Conservation (phyloP, 1,284 basidiomycete genomes). For the Pseudozyma tsukubaensis region DNA sequence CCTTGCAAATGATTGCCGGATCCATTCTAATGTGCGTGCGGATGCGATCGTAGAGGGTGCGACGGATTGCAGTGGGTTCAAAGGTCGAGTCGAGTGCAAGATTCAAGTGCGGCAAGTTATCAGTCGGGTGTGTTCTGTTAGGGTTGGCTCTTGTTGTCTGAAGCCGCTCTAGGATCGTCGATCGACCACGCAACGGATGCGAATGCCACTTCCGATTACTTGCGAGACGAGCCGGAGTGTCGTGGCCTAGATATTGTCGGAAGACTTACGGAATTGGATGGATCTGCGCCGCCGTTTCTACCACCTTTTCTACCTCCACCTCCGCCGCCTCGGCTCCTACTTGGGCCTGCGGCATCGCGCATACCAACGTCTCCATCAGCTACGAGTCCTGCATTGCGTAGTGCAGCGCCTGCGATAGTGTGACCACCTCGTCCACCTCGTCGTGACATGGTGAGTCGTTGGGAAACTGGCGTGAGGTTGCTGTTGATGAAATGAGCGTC, state of each 20-base stretch:
- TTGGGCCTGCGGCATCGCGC: constrained; percentile 47
- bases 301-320: constrained; percentile 28
- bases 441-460: constrained; percentile 25
- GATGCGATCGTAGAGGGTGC: too few species aligned
- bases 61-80: too few species aligned
- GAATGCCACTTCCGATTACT: too few species aligned
- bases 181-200: too few species aligned
- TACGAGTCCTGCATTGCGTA: constrained; percentile 48
- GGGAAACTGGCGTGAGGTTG: background rate
- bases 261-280: constrained; percentile 43
- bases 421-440: constrained; percentile 38
- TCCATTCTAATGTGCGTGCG: constrained; percentile 17
- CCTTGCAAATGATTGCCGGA: constrained; percentile 28
- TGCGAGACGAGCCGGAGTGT: too few species aligned
- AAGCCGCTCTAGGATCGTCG: too few species aligned
- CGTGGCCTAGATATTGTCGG: too few species aligned
- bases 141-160: too few species aligned
- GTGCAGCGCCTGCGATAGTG: constrained; percentile 45
- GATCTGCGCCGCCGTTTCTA: constrained; percentile 26
- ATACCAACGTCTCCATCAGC: constrained; percentile 46
- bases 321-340: constrained; percentile 32
- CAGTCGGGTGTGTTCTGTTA: too few species aligned
- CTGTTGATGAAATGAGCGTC: background rate
- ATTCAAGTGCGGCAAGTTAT: too few species aligned
- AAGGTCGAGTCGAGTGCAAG: too few species aligned